A percentile compares a stretch with the other conserved stretches of the same genome.
These are phyloP conservation scores for Alopecurus myosuroides DNA, from an alignment of 176 grass and related monocot genomes.

Conservation along the genomic window DNA sequence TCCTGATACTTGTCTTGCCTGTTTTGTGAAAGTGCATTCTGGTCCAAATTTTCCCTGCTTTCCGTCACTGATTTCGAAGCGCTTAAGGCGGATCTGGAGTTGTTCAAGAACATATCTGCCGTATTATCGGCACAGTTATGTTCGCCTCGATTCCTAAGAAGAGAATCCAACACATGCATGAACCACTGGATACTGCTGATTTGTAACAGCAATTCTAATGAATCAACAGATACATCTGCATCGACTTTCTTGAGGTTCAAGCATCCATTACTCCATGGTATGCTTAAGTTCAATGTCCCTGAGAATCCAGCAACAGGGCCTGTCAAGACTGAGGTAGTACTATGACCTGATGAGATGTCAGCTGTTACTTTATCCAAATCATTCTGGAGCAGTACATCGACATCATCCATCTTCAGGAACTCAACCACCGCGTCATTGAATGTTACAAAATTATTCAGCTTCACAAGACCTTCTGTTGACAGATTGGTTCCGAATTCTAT, in stretches of 20 bases:
- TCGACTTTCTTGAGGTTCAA: conserved; percentile 80
- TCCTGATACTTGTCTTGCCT: conserved; percentile 58
- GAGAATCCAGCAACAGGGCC: conserved; percentile 84
- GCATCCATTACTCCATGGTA: conserved; percentile 87
- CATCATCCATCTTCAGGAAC: conserved; percentile 84
- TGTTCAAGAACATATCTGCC: conserved; percentile 35
- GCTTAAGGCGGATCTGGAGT: conserved; percentile 26
- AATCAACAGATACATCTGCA: conserved; percentile 71
- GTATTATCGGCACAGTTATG: conserved; percentile 20
- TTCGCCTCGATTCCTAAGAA: conserved; percentile 47
- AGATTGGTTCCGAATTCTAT: conserved; percentile 74
- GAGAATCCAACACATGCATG: conserved; percentile 50
- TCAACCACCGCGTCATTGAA: conserved; percentile 73
- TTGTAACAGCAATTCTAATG: conserved; percentile 72
- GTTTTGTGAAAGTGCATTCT: conserved; percentile 32
- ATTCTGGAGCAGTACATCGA: conserved; percentile 41
- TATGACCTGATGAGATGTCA: conserved; percentile 40
- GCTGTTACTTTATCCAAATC: conserved; percentile 34
- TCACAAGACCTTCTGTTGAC: conserved; percentile 51
- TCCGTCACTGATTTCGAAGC: conserved; percentile 20
- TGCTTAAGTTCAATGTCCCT: conserved; percentile 80
- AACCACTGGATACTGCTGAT: conserved; percentile 70
- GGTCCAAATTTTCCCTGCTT: conserved; percentile 17
- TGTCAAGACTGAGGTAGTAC: conserved; percentile 65
- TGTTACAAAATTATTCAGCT: conserved; percentile 84